Base-by-base conservation (phyloP, 495 filamentous ascomycete species). In the Podospora tetraspora region DNA sequence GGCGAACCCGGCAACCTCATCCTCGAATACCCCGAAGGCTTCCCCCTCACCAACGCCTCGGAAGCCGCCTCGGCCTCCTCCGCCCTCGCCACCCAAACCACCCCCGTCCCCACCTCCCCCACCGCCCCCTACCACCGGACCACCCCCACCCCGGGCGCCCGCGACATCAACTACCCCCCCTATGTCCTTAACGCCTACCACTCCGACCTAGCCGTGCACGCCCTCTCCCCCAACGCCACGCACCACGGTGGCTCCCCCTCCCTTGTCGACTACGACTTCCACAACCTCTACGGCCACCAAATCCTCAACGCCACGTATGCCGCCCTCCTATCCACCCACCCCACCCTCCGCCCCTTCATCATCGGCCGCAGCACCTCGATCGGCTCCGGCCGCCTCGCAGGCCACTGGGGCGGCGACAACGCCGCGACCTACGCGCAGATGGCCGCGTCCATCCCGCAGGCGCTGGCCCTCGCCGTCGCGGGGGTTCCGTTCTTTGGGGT, bases 341-440 rank as follows among this genome's bases (percentile, higher is more conserved):
- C 87, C 0, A 81, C 74, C 13, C 90, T 91, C 73, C 87, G 92
- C 0, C 92, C 92, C 0, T 94, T 96, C 79, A 91, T 96, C 74
- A 94, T 96, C 69, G 90, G 90, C 1, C 89, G 92, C 57, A 91
- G 89, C 62, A 95, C 92, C 4, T 94, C 94, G 73, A 86, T 90
- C 16, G 92, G 92, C 6, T 85, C 85, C 6, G 92, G 92, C n/a
- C 87, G 87, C 75, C 91, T 84, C 84, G 91, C 91, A 3, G 92
- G 91, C 21, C 92, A 96, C 75, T 96, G 92, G 92, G 92, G 92
- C 43, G 92, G 92, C 11, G 92, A 96, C 74, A 96, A 96, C 73
- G 79, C 79, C 56, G 88, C 87, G 5, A 79, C 83, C 16, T 95
- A 88, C 86, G 79, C 81, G 3, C 88, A 84, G 67, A 88, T 94